A percentile compares a stretch with the other conserved stretches of the same genome.
Evolutionary conservation across 1,139 yeast species (phyloP).

Genomic region (Geotrichum carabidarum): DNA sequence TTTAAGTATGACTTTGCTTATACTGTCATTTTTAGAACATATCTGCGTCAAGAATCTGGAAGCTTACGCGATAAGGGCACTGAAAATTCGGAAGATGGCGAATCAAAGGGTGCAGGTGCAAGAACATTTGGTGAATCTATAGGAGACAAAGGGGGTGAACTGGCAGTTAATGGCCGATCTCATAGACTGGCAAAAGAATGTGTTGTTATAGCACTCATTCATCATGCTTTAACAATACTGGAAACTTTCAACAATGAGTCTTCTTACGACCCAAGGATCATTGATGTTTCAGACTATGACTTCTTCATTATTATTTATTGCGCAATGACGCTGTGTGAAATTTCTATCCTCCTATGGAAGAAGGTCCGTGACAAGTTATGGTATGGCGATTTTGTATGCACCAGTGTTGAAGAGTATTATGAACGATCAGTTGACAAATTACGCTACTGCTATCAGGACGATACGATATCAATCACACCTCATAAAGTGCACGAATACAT

Average conservation of each 20-base stretch:
- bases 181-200: slow-evolving; percentile 15
- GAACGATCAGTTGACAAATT: slow-evolving; percentile 15
- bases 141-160: slow-evolving; percentile 5
- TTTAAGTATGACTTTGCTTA: slow-evolving; percentile 17
- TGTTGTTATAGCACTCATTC: slow-evolving; percentile 15
- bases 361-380: slow-evolving; percentile 15
- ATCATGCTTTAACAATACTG: slow-evolving; percentile 12
- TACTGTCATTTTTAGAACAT: slow-evolving; percentile 14
- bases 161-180: slow-evolving; percentile 4
- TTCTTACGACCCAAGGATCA: slow-evolving; percentile 11
- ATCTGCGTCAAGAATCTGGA: slow-evolving; percentile 16
- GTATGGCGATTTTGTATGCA: slow-evolving; percentile 13
- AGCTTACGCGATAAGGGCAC: not conserved
- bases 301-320: slow-evolving; percentile 17
- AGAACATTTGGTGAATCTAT: not conserved
- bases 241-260: slow-evolving; percentile 13
- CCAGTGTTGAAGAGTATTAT: slow-evolving; percentile 17
- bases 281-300: slow-evolving; percentile 15
- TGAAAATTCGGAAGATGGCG: not conserved
- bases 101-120: not conserved
- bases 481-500: slow-evolving; percentile 5
- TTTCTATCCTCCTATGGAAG: slow-evolving; percentile 13
- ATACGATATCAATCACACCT: slow-evolving; percentile 14
- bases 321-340: slow-evolving; percentile 16
- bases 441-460: slow-evolving; percentile 11